phyloP scores from a whole-genome alignment of 345 rosid genomes.

The Tarenaya hassleriana region DNA sequence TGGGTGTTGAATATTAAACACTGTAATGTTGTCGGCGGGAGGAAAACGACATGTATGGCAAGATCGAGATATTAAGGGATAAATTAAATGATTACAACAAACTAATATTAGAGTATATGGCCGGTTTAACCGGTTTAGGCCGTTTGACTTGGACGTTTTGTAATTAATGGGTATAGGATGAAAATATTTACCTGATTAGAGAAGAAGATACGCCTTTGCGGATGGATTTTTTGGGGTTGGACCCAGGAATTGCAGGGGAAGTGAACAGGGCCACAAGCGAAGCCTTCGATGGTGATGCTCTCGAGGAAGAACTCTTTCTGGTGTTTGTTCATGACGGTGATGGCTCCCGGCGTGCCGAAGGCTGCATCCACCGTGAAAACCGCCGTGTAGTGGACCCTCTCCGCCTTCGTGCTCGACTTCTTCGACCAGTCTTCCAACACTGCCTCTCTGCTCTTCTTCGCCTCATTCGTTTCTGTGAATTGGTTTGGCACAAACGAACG shows the following conservation, averaged over 20 bases:
- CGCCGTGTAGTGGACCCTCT: slow-evolving; percentile 79
- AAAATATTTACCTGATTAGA: slow-evolving; percentile 67
- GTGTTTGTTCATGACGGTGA: slow-evolving; percentile 77
- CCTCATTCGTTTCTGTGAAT: slow-evolving; percentile 55
- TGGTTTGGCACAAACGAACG: not conserved
- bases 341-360: slow-evolving; percentile 87
- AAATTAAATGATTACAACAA: too few species aligned
- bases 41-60: too few species aligned
- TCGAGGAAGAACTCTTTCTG: slow-evolving; percentile 86
- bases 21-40: too few species aligned
- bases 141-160: too few species aligned
- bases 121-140: too few species aligned
- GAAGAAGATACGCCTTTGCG: slow-evolving; percentile 68
- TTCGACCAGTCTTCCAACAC: slow-evolving; percentile 77
- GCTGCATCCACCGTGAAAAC: slow-evolving; percentile 66
- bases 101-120: too few species aligned
- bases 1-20: not conserved
- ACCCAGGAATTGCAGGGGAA: slow-evolving; percentile 98
- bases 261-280: slow-evolving; percentile 74
- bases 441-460: slow-evolving; percentile 75
- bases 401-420: slow-evolving; percentile 66
- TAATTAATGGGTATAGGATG: not conserved
- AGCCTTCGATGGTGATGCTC: slow-evolving; percentile 79
- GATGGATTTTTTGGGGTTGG: slow-evolving; percentile 61
- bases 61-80: not conserved